Evolutionary conservation across 192 early-diverging fungal genomes (phyloP).

Genomic region (Mortierella hygrophila): DNA sequence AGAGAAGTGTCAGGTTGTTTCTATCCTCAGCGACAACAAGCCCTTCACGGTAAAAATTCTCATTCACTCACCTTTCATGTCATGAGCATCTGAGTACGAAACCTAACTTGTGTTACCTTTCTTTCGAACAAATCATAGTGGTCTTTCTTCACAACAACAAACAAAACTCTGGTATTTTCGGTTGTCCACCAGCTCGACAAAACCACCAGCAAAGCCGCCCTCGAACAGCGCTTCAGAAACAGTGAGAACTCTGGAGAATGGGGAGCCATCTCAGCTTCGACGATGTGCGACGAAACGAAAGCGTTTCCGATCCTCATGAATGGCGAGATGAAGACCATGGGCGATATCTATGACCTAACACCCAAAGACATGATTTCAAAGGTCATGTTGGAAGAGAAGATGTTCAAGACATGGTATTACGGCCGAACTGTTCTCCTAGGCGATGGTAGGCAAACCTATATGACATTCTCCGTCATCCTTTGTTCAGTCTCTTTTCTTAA

Average conservation of each 20-base stretch:
- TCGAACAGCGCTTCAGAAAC: background rate
- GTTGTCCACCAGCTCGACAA: background rate
- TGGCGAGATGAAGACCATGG: background rate
- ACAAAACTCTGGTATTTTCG: constrained; percentile 4
- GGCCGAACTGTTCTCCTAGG: constrained; percentile 4
- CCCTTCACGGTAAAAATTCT: background rate
- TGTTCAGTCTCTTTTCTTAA: background rate
- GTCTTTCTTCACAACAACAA: background rate
- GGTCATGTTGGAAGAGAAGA: constrained; percentile 10
- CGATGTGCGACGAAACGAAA: constrained; percentile 1
- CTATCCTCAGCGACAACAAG: background rate
- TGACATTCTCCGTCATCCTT: background rate
- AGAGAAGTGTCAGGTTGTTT: background rate
- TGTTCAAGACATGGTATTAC: background rate
- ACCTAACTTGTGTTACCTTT: too few relatives aligned
- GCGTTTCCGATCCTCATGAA: background rate
- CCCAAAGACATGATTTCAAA: constrained; percentile 5
- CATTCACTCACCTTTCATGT: background rate
- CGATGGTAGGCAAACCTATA: background rate
- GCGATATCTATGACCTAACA: background rate
- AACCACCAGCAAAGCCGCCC: background rate
- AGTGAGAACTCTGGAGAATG: constrained; percentile 3
- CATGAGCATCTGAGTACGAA: background rate
- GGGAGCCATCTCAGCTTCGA: background rate
- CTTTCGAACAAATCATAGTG: too few relatives aligned